These are phyloP conservation scores for Tetrahymena malaccensis DNA, from an alignment of 73 alveolate genomes.

Conservation along the genomic window DNA sequence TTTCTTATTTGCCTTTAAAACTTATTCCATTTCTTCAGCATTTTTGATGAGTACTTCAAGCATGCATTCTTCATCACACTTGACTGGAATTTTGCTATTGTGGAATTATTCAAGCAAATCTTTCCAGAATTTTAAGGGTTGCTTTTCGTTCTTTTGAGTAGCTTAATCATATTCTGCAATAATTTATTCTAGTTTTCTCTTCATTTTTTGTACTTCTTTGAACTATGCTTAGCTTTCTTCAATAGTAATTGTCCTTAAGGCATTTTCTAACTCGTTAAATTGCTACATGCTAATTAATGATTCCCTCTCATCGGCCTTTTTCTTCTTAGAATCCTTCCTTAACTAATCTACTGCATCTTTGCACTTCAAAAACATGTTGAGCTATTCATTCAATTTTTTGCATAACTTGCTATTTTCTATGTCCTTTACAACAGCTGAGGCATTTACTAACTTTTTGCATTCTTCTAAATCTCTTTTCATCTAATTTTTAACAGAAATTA, in stretches of 20 bases:
- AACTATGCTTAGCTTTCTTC: neutral
- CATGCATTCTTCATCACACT: neutral
- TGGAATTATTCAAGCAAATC: neutral
- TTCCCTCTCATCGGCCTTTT: neutral
- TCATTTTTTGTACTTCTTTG: neutral
- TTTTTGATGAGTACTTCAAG: neutral
- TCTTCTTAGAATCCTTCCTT: neutral
- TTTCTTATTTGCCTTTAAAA: neutral
- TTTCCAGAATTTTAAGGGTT: neutral
- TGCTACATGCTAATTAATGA: neutral
- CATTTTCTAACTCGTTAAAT: neutral
- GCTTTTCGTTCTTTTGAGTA: neutral
- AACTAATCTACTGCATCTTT: neutral
- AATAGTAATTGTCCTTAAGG: neutral
- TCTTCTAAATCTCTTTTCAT: neutral
- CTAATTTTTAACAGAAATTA: neutral
- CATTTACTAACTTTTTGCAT: neutral
- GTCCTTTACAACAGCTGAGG: neutral
- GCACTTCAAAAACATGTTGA: neutral
- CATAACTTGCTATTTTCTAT: neutral
- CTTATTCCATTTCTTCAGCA: neutral
- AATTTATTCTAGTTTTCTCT: neutral
- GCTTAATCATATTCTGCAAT: neutral
- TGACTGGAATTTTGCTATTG: neutral
- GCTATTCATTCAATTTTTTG: neutral